Evolutionary conservation across 306 rosid species (phyloP).

Genomic region (Prunus kanzakura): DNA sequence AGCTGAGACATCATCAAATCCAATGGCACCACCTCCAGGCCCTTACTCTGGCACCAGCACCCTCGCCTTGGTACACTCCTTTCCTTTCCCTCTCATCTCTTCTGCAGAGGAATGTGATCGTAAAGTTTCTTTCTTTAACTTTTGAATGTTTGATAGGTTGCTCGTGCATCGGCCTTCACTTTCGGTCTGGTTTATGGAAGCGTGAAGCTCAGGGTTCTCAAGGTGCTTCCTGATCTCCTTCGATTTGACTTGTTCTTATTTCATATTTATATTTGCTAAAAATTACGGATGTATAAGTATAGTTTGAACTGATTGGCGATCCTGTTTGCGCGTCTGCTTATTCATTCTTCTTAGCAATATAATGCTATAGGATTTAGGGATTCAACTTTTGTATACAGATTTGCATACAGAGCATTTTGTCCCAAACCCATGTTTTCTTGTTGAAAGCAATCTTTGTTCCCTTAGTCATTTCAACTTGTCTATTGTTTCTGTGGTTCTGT

Average conservation of each 20-base stretch:
- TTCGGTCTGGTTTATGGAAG: slow-evolving; percentile 42
- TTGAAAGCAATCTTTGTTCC: neutral
- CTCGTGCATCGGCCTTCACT: slow-evolving; percentile 48
- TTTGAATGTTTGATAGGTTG: slow-evolving; percentile 27
- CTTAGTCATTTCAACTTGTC: neutral
- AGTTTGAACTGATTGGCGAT: neutral
- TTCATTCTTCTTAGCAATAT: neutral
- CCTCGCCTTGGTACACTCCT: slow-evolving; percentile 36
- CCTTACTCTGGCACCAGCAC: slow-evolving; percentile 52
- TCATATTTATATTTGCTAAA: neutral
- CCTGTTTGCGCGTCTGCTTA: neutral
- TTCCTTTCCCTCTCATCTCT: neutral
- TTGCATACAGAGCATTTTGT: neutral
- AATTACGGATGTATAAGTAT: neutral
- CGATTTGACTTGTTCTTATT: neutral
- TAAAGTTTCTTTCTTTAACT: too few relatives aligned
- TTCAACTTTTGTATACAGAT: neutral
- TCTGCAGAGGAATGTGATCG: neutral
- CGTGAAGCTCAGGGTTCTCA: slow-evolving; percentile 38
- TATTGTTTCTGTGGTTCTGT: neutral
- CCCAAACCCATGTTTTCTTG: neutral
- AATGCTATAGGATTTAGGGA: neutral
- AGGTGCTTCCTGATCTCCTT: slow-evolving; percentile 20
- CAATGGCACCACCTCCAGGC: slow-evolving; percentile 43
- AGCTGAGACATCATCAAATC: neutral